phyloP scores from a whole-genome alignment of 2,329 filamentous ascomycete species.

The Aspergillus sp. region DNA sequence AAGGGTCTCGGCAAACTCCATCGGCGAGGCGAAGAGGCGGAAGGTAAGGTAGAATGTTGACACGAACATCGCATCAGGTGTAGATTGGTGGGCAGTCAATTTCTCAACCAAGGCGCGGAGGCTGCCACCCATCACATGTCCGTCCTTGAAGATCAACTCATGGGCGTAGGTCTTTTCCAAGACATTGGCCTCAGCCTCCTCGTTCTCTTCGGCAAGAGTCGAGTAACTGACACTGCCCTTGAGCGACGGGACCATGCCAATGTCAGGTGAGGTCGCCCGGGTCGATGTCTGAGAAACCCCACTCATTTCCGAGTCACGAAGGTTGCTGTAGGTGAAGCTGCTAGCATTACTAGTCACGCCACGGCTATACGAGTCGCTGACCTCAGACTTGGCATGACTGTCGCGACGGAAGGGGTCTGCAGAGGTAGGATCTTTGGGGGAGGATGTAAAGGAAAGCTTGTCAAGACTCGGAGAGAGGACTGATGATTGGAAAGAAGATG shows the following conservation, averaged over 20 bases:
- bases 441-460: constrained; percentile 29
- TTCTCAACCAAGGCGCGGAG: constrained; percentile 90
- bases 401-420: constrained; percentile 35
- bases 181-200: constrained; percentile 79
- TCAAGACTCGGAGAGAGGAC: constrained; percentile 28
- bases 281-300: constrained; percentile 80
- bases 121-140: constrained; percentile 89
- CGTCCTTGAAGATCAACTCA: constrained; percentile 92
- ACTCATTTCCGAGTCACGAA: constrained; percentile 77
- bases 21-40: constrained; percentile 81
- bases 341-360: constrained; percentile 76
- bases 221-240: constrained; percentile 69
- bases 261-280: constrained; percentile 81
- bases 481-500: constrained; percentile 27
- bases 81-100: constrained; percentile 87
- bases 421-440: constrained; percentile 21
- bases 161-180: constrained; percentile 90
- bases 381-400: constrained; percentile 32
- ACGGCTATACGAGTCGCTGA: constrained; percentile 53
- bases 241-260: constrained; percentile 59
- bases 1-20: constrained; percentile 76
- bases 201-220: constrained; percentile 69
- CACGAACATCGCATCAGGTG: constrained; percentile 87
- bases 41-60: constrained; percentile 97
- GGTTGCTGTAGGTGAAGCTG: constrained; percentile 72